Percentiles rank a stretch among this genome's conserved stretches.
Evolutionary conservation across 768 basidiomycete species (phyloP).

Genomic region (Boletus subparvulus): DNA sequence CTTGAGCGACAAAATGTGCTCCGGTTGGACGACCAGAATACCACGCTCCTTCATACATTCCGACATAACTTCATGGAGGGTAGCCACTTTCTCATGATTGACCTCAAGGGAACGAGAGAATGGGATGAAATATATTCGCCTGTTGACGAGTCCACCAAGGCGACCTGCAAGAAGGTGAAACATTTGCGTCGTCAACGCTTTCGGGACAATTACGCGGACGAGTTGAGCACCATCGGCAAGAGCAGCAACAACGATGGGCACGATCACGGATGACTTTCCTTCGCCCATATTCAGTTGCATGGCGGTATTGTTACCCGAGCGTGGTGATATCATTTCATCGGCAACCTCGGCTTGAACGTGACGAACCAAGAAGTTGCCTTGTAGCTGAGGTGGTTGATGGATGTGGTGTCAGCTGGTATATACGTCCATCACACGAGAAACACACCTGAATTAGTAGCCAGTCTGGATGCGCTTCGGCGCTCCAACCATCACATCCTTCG

Average conservation of each 20-base stretch:
- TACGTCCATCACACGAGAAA: not conserved
- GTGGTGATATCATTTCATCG: no score
- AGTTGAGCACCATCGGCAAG: slow-evolving; percentile 44
- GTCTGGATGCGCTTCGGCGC: slow-evolving; percentile 29
- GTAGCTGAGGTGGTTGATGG: slow-evolving; percentile 34
- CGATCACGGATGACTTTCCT: slow-evolving; percentile 43
- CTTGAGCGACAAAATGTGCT: slow-evolving; percentile 52
- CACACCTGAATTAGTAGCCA: slow-evolving; percentile 45
- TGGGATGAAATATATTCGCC: slow-evolving; percentile 48
- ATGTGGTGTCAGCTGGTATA: no score
- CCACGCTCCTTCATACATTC: slow-evolving; percentile 42
- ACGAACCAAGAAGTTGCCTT: slow-evolving; percentile 40
- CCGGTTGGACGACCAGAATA: slow-evolving; percentile 51
- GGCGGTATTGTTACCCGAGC: no score
- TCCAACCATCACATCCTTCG: slow-evolving; percentile 19
- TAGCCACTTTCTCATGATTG: slow-evolving; percentile 9
- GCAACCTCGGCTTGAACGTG: slow-evolving; percentile 40
- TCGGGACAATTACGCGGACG: slow-evolving; percentile 51
- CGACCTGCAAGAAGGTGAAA: slow-evolving; percentile 46
- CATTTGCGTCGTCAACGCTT: slow-evolving; percentile 45
- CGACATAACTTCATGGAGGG: slow-evolving; percentile 34
- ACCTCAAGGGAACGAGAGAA: slow-evolving; percentile 42
- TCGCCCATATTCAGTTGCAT: no score
- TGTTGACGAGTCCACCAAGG: slow-evolving; percentile 43
- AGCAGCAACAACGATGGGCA: slow-evolving; percentile 41